Evolutionary conservation across 305 asterid species (phyloP), one percentile per base, ranked within the genome.

Genomic region (Fraxinus nigra): DNA sequence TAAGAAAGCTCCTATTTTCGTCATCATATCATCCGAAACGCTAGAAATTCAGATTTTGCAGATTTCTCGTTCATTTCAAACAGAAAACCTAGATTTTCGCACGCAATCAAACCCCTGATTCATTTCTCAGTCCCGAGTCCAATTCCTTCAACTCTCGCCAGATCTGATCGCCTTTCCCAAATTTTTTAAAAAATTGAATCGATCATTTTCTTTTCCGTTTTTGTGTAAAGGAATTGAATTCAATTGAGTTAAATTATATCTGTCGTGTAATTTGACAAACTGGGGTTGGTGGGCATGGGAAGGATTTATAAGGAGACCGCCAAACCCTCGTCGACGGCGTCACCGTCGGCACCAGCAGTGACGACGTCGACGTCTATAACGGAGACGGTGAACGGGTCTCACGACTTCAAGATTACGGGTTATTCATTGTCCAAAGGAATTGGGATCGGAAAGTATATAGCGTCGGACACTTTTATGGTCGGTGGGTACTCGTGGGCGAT

Each of bases 401-500:
- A 95, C 72, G 96, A 95, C 80, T 95, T 95, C 46, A 94, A 85
- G 92, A 94, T 95, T 78, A 86, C 90, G 78, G 98, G 97, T 74
- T 95, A 94, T 85, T 94, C 98, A 0, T 81, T 94, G 78, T 89
- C 92, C 2, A 94, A 92, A 81, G 98, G 97, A 72, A 91, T 90
- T 38, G 99, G 99, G 87, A 89, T 95, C 65, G 99, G 99, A 59
- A 95, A 94, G 82, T 94, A 95, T 77, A 80, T 85, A 56, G 89
- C 99, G 7, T 93, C 98, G 1, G 99, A 94, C 84, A 89, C 91
- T 77, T 95, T 95, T 82, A 87, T 77, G 91, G 97, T 95, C 63
- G 99, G 99, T 72, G 99, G 99, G 70, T 89, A 92, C 84, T 34
- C 92, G 32, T 95, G 99, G 99, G 99, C 98, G 80, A 90, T 95